These are phyloP conservation scores for Coemansia sp. DNA, from an alignment of 192 early-diverging fungal genomes.

Conservation along the genomic window DNA sequence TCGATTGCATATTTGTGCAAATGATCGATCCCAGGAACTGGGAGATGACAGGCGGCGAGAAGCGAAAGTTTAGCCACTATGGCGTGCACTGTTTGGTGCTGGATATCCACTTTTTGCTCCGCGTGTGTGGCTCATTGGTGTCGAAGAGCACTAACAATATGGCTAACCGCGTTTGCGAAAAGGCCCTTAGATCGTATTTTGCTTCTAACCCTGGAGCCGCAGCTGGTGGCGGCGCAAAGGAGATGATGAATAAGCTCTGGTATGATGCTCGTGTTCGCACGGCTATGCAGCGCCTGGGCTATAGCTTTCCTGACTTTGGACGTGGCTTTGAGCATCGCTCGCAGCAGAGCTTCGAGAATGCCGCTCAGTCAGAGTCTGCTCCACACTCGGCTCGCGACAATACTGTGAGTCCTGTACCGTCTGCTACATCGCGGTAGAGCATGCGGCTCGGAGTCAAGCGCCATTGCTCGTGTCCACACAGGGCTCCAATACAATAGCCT, in stretches of 20 bases:
- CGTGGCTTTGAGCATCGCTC: conserved; percentile 52
- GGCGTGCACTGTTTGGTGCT: conserved; percentile 54
- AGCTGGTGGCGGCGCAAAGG: background rate
- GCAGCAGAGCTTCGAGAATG: conserved; percentile 49
- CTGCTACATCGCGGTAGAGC: background rate
- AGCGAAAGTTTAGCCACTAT: conserved; percentile 43
- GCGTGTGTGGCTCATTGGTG: conserved; percentile 53
- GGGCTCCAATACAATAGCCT: too few relatives aligned
- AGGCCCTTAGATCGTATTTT: conserved; percentile 52
- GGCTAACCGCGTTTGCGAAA: conserved; percentile 57
- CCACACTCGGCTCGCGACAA: background rate
- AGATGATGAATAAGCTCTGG: conserved; percentile 53
- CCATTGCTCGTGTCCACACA: too few relatives aligned
- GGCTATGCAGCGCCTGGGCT: conserved; percentile 44
- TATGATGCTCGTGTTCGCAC: conserved; percentile 45
- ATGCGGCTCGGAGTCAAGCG: background rate
- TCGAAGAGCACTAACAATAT: conserved; percentile 54
- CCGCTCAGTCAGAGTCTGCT: background rate
- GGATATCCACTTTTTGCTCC: conserved; percentile 55
- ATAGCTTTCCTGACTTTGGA: conserved; percentile 49
- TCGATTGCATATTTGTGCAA: conserved; percentile 53
- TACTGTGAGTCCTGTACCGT: background rate
- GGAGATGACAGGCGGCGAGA: conserved; percentile 32
- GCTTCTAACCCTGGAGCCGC: background rate
- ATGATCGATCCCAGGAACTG: conserved; percentile 51